These are phyloP conservation scores for Neurospora africana DNA, from an alignment of 495 filamentous ascomycete species.

Conservation along the genomic window DNA sequence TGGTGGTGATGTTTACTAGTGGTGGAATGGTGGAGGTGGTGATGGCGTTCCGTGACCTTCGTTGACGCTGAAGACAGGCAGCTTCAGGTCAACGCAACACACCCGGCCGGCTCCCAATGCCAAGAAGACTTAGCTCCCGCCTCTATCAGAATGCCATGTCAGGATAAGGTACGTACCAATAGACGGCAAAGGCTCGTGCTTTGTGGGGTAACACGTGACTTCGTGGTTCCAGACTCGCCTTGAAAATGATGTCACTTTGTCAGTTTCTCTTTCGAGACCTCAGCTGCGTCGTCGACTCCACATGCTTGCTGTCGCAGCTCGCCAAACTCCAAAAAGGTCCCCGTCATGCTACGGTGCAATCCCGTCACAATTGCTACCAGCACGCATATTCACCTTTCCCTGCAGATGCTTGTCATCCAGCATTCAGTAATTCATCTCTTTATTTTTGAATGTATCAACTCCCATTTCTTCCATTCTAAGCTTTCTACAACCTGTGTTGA, in stretches of 20 bases:
- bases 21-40: conserved; percentile 1
- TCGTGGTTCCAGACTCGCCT: background rate
- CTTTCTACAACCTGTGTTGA: background rate
- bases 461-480: background rate
- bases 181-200: background rate
- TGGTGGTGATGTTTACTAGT: background rate
- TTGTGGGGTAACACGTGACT: conserved; percentile 4
- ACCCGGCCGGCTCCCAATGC: conserved; percentile 4
- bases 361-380: background rate
- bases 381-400: background rate
- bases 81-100: conserved; percentile 26
- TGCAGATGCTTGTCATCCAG: background rate
- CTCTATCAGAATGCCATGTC: background rate
- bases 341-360: background rate
- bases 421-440: background rate
- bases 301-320: background rate
- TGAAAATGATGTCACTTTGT: background rate
- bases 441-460: background rate
- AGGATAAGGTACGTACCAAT: background rate
- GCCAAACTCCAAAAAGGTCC: background rate
- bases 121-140: conserved; percentile 7
- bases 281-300: background rate
- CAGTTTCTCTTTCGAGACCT: background rate
- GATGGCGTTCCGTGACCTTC: background rate
- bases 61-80: conserved; percentile 12